Percentiles rank a stretch among this genome's conserved stretches.
Evolutionary conservation across 208 protist genomes (phyloP).

Genomic region (Crithidia acanthocephali): DNA sequence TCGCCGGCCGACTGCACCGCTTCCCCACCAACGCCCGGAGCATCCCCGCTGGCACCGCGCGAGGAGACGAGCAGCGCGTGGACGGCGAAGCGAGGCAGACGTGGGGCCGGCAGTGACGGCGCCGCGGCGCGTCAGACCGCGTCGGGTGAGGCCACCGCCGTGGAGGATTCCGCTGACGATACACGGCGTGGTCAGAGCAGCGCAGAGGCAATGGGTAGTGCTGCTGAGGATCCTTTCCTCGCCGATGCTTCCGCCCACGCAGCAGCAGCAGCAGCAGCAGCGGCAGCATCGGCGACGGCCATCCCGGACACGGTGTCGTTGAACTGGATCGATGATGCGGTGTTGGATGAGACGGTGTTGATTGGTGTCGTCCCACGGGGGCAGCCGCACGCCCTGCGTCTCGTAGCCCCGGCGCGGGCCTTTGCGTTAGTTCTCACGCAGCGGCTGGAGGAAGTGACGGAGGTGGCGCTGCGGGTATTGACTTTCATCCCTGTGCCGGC

Average conservation of each 20-base stretch:
- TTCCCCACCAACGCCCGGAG: neutral
- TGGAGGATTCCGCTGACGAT: too few species aligned
- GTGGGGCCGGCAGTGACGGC: too few species aligned
- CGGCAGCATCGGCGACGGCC: too few species aligned
- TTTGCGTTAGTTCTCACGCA: slow-evolving; percentile 36
- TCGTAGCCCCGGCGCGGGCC: slow-evolving; percentile 53
- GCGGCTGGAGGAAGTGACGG: slow-evolving; percentile 31
- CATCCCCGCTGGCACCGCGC: neutral
- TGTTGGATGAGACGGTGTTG: slow-evolving; percentile 65
- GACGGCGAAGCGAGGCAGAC: too few species aligned
- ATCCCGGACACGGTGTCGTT: neutral
- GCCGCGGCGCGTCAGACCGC: too few species aligned
- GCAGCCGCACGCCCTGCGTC: slow-evolving; percentile 52
- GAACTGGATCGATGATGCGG: slow-evolving; percentile 44
- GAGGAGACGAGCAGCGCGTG: neutral
- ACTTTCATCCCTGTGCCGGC: slow-evolving; percentile 1
- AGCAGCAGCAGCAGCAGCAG: too few species aligned
- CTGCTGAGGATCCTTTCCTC: too few species aligned
- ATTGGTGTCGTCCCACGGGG: slow-evolving; percentile 53
- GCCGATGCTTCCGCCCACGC: too few species aligned
- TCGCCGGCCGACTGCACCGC: neutral
- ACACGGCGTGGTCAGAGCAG: too few species aligned
- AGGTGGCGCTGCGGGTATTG: slow-evolving; percentile 20
- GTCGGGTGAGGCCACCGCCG: too few species aligned
- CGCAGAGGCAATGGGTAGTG: too few species aligned